These are phyloP conservation scores for Rosa hybrid DNA, from an alignment of 331 rosid species.

Conservation along the genomic window DNA sequence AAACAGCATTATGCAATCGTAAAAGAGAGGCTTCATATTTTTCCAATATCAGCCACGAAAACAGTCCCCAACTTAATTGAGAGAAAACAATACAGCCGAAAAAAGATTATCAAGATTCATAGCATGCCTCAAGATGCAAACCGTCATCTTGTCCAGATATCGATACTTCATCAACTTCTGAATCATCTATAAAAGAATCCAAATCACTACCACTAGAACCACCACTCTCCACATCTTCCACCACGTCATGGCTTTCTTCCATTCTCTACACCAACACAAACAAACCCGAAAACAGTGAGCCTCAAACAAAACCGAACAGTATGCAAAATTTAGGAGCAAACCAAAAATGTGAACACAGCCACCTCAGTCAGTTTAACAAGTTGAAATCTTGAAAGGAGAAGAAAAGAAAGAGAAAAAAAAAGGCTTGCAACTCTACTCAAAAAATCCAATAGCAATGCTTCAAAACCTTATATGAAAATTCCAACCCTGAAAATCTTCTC, in stretches of 20 bases:
- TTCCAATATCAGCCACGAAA: neutral
- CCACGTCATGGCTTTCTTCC: constrained; percentile 28
- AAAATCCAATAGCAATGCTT: neutral
- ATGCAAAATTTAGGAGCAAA: neutral
- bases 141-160: constrained; percentile 59
- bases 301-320: neutral
- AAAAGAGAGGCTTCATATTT: constrained; percentile 7
- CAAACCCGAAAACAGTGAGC: neutral
- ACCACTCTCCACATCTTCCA: constrained; percentile 58
- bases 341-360: neutral
- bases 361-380: too few relatives aligned
- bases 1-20: neutral
- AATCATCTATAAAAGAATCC: constrained; percentile 60
- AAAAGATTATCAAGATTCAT: neutral
- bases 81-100: neutral
- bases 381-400: too few relatives aligned
- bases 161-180: constrained; percentile 63
- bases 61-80: neutral
- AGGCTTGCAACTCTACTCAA: neutral
- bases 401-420: too few relatives aligned
- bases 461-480: neutral
- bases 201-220: constrained; percentile 42
- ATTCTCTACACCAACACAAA: neutral
- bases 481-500: neutral
- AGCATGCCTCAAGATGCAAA: constrained; percentile 56